phyloP scores from a whole-genome alignment of 108 stramenopile species.

The Chaetoceros tenuissimus region DNA sequence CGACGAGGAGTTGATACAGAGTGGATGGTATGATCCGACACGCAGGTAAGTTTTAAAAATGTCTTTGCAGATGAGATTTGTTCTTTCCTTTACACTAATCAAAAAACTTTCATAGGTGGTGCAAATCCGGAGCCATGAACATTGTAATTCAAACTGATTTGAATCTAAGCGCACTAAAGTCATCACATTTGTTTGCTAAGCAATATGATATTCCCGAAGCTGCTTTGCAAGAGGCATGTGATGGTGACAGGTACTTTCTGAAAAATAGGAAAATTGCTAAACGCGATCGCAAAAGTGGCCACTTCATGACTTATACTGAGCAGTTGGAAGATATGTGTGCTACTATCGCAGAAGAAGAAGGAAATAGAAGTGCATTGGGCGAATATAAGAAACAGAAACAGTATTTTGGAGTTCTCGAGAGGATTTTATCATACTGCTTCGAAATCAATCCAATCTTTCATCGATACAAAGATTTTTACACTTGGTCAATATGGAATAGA shows the following conservation, averaged over 20 bases:
- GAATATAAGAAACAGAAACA: not conserved
- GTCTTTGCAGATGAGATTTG: not conserved
- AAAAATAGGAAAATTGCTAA: not conserved
- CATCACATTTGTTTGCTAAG: not conserved
- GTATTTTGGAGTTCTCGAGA: not conserved
- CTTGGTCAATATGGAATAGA: not conserved
- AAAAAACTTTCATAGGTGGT: no score
- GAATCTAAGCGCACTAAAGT: no score
- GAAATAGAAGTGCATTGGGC: not conserved
- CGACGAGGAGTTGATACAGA: constrained; percentile 22
- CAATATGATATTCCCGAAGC: not conserved
- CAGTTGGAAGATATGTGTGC: not conserved
- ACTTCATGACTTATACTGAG: not conserved
- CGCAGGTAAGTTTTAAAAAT: not conserved
- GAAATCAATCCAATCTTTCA: not conserved
- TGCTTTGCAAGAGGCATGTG: not conserved
- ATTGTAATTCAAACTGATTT: no score
- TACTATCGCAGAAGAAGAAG: not conserved
- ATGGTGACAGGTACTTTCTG: not conserved
- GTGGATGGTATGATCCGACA: constrained; percentile 29
- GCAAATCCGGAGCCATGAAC: no score
- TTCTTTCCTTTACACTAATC: no score
- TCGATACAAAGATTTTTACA: not conserved
- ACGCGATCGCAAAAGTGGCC: not conserved
- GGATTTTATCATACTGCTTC: not conserved